A percentile compares a stretch with the other conserved stretches of the same genome.
These are phyloP conservation scores for Afroboletus lepidellus DNA, from an alignment of 1,284 basidiomycete genomes.

Conservation along the genomic window DNA sequence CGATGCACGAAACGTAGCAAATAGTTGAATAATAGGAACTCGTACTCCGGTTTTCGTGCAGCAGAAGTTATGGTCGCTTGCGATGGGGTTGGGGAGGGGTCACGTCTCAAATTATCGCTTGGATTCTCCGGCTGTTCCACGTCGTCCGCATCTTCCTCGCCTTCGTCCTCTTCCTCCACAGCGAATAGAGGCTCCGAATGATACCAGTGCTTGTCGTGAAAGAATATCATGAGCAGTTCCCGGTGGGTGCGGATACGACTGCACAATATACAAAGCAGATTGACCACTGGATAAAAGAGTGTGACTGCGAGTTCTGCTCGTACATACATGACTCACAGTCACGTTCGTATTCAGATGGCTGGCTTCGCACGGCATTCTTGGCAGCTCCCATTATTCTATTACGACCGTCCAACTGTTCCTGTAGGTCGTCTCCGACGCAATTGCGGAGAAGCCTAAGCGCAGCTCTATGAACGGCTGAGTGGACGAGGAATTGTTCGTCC, in stretches of 20 bases:
- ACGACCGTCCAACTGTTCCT: conserved; percentile 78
- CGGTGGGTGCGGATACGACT: conserved; percentile 87
- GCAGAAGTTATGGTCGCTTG: conserved; percentile 57
- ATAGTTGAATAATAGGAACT: conserved; percentile 94
- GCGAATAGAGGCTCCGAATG: conserved; percentile 65
- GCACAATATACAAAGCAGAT: conserved; percentile 87
- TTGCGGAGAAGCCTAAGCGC: conserved; percentile 83
- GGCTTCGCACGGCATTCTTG: conserved; percentile 59
- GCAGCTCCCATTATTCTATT: conserved; percentile 81
- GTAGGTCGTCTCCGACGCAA: conserved; percentile 88
- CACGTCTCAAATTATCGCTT: conserved; percentile 33
- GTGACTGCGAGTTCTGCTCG: not conserved
- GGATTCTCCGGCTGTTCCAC: conserved; percentile 29
- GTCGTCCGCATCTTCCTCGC: conserved; percentile 50
- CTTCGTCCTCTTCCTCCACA: conserved; percentile 68
- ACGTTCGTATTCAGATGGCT: conserved; percentile 82
- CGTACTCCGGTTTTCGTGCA: conserved; percentile 80
- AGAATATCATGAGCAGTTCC: conserved; percentile 92
- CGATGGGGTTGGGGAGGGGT: conserved; percentile 58
- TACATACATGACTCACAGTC: conserved; percentile 56
- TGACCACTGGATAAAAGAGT: conserved; percentile 64
- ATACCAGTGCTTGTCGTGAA: conserved; percentile 89
- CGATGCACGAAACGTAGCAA: conserved; percentile 93
- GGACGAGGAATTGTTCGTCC: conserved; percentile 89
- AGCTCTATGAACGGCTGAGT: conserved; percentile 87